Conservation (phyloP, 371 early-diverging fungal genomes). For the Massospora cicadina region DNA sequence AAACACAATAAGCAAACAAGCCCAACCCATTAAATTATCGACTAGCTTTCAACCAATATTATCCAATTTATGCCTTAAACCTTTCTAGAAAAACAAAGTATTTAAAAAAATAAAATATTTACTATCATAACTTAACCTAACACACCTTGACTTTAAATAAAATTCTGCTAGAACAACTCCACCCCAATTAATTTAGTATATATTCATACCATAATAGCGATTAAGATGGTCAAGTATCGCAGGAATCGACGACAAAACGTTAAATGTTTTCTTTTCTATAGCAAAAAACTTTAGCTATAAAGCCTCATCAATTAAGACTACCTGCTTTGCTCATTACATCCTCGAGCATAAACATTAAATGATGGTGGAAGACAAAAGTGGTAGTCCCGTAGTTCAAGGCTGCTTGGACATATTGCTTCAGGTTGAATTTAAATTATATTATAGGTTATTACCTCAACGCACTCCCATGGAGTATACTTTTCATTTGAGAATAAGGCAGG, state of each 20-base stretch:
- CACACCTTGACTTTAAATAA: too few species aligned
- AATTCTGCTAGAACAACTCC: too few species aligned
- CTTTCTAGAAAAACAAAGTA: too few species aligned
- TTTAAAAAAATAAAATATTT: too few species aligned
- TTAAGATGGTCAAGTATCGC: slow-evolving; percentile 72
- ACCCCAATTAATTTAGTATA: too few species aligned
- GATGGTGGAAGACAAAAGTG: slow-evolving; percentile 76
- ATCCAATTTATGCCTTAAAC: too few species aligned
- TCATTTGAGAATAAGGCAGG: slow-evolving; percentile 66
- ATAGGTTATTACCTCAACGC: slow-evolving; percentile 28
- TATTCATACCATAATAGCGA: slow-evolving; percentile 46
- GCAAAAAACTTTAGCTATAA: neutral
- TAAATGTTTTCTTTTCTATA: slow-evolving; percentile 66
- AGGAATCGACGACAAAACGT: slow-evolving; percentile 56
- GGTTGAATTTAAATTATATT: neutral
- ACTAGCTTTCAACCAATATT: too few species aligned
- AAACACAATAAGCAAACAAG: too few species aligned
- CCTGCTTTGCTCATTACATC: slow-evolving; percentile 58
- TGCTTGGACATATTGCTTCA: slow-evolving; percentile 48
- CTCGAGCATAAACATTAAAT: slow-evolving; percentile 88
- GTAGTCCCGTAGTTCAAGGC: slow-evolving; percentile 69
- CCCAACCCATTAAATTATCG: too few species aligned
- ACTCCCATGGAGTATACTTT: slow-evolving; percentile 48
- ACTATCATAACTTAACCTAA: too few species aligned
- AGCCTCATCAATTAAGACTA: slow-evolving; percentile 9